These are phyloP conservation scores for Candida xiaguanensis DNA, from an alignment of 805 yeast genomes.

Conservation along the genomic window DNA sequence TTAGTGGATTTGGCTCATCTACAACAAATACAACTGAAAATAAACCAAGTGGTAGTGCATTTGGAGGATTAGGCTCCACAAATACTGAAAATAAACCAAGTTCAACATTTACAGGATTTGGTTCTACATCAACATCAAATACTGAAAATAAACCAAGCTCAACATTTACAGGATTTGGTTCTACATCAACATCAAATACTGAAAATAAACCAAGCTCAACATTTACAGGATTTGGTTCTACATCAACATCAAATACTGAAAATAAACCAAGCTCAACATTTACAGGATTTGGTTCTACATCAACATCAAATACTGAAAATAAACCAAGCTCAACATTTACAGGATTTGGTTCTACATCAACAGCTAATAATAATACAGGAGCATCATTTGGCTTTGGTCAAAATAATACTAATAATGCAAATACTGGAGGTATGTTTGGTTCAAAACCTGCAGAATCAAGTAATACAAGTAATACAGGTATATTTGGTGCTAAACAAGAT, in stretches of 20 bases:
- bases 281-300: slow-evolving; percentile 4
- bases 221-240: background rate
- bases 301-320: background rate
- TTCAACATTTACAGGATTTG: slow-evolving; percentile 5
- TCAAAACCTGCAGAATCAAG: slow-evolving; percentile 14
- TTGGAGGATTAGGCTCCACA: background rate
- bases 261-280: background rate
- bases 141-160: slow-evolving; percentile 3
- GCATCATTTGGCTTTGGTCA: background rate
- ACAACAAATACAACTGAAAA: slow-evolving; percentile 8
- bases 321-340: slow-evolving; percentile 5
- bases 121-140: background rate
- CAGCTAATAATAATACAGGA: slow-evolving; percentile 1
- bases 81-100: slow-evolving; percentile 1
- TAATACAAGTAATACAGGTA: slow-evolving; percentile 14
- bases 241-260: background rate
- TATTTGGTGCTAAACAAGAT: slow-evolving; percentile 18
- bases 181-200: slow-evolving; percentile 4
- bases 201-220: slow-evolving; percentile 5
- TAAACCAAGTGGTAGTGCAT: slow-evolving; percentile 7
- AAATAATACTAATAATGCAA: background rate
- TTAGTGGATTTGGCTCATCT: slow-evolving; percentile 12
- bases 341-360: slow-evolving; percentile 2
- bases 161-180: slow-evolving; percentile 4
- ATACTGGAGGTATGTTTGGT: slow-evolving; percentile 14